phyloP scores from a whole-genome alignment of 768 basidiomycete genomes.

The Lentinula guzmanii region DNA sequence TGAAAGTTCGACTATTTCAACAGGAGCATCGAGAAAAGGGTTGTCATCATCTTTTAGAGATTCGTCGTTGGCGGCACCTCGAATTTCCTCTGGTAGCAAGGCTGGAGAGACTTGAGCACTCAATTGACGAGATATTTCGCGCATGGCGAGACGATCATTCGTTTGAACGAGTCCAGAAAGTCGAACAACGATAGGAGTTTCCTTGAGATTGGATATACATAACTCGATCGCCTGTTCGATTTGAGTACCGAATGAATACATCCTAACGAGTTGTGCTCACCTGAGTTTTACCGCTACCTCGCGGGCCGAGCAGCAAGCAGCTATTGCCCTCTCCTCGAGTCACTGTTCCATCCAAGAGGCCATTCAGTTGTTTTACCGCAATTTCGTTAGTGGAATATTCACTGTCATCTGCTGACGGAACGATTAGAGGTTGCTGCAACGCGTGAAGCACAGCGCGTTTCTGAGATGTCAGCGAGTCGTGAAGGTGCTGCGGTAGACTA shows the following conservation, averaged over 20 bases:
- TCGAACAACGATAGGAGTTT: constrained; percentile 65
- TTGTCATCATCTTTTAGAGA: constrained; percentile 34
- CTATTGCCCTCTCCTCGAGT: constrained; percentile 88
- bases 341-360: constrained; percentile 69
- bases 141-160: constrained; percentile 85
- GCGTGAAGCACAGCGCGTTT: constrained; percentile 49
- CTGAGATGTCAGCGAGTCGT: constrained; percentile 45
- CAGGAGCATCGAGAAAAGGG: constrained; percentile 38
- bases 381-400: constrained; percentile 39
- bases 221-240: constrained; percentile 50
- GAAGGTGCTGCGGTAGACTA: constrained; percentile 34
- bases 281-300: constrained; percentile 81
- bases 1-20: constrained; percentile 20
- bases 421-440: constrained; percentile 27
- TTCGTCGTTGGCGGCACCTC: constrained; percentile 22
- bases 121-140: constrained; percentile 86
- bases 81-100: constrained; percentile 28
- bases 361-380: constrained; percentile 52
- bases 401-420: constrained; percentile 24
- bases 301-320: constrained; percentile 79
- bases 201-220: constrained; percentile 41
- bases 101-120: constrained; percentile 66
- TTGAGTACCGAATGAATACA: constrained; percentile 2
- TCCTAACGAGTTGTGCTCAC: constrained; percentile 31
- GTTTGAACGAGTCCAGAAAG: constrained; percentile 83